Evolutionary conservation across 2,329 filamentous ascomycete species (phyloP).

Genomic region (Didymellaceae sp.): DNA sequence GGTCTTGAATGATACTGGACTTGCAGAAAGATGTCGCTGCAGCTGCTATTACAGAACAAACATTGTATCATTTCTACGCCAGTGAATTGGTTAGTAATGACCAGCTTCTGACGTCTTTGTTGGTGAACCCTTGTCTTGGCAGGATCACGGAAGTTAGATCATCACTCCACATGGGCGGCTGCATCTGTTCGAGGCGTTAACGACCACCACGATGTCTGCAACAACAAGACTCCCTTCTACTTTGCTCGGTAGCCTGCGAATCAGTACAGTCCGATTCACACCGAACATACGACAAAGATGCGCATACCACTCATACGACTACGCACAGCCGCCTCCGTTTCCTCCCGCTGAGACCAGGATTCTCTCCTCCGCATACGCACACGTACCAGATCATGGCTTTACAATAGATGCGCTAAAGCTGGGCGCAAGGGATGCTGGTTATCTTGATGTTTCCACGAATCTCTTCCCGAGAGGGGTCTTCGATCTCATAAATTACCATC

Average conservation of each 20-base stretch:
- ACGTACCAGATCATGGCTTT: constrained; percentile 86
- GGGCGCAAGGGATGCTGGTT: constrained; percentile 83
- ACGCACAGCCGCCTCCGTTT: constrained; percentile 63
- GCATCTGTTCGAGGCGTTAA: constrained; percentile 12
- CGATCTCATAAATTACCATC: constrained; percentile 79
- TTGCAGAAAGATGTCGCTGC: too few relatives aligned
- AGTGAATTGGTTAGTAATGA: too few relatives aligned
- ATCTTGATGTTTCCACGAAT: constrained; percentile 84
- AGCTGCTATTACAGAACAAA: too few relatives aligned
- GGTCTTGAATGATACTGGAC: too few relatives aligned
- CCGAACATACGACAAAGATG: constrained; percentile 27
- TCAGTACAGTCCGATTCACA: constrained; percentile 26
- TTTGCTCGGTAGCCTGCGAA: constrained; percentile 33
- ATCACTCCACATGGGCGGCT: constrained; percentile 23
- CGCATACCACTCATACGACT: constrained; percentile 47
- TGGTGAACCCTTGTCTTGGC: constrained; percentile 1
- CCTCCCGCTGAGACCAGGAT: constrained; percentile 74
- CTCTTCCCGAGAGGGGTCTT: constrained; percentile 81
- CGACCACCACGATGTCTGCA: constrained; percentile 38
- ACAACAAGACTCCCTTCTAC: constrained; percentile 34
- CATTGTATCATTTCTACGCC: too few relatives aligned
- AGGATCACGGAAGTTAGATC: constrained; percentile 1
- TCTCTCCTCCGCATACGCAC: constrained; percentile 77
- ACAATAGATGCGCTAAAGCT: constrained; percentile 73
- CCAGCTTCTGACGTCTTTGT: background rate